Conservation (phyloP, 2,329 filamentous ascomycete species). For the Fusarium illudens region DNA sequence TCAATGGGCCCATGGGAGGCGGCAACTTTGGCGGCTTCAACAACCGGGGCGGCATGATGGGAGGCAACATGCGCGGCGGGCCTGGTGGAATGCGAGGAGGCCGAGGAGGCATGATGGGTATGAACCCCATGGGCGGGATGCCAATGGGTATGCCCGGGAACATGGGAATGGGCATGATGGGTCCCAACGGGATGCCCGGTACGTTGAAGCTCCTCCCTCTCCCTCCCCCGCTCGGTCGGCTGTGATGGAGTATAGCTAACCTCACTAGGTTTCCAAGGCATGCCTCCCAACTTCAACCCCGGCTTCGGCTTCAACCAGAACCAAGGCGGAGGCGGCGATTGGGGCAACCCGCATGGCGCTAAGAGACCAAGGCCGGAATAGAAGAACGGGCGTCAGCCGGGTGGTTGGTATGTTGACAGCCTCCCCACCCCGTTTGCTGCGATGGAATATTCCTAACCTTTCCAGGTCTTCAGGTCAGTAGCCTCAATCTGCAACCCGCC, state of each 20-base stretch:
- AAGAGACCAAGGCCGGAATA: conserved; percentile 81
- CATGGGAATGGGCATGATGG: conserved; percentile 66
- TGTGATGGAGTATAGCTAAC: conserved; percentile 31
- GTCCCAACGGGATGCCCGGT: conserved; percentile 54
- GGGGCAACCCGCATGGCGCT: conserved; percentile 82
- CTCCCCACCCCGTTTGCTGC: not conserved
- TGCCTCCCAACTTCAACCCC: conserved; percentile 76
- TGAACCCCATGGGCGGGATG: conserved; percentile 58
- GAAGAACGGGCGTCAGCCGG: conserved; percentile 17
- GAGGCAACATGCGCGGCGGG: conserved; percentile 55
- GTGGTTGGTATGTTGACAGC: not conserved
- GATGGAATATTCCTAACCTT: not conserved
- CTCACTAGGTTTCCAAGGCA: conserved; percentile 68
- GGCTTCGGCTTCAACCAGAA: conserved; percentile 70
- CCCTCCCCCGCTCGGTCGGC: too few relatives aligned
- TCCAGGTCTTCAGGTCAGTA: not conserved
- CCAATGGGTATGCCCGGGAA: conserved; percentile 67
- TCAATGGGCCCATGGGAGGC: conserved; percentile 61
- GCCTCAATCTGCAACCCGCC: not conserved
- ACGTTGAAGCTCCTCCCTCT: conserved; percentile 31
- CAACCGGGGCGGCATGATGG: conserved; percentile 57
- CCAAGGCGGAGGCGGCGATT: conserved; percentile 60
- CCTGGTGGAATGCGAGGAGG: conserved; percentile 59
- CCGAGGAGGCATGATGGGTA: conserved; percentile 62
- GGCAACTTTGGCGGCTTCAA: conserved; percentile 61